Evolutionary conservation across 129 eudicot species (phyloP).

Genomic region (sunflower (Helianthus annuus)): DNA sequence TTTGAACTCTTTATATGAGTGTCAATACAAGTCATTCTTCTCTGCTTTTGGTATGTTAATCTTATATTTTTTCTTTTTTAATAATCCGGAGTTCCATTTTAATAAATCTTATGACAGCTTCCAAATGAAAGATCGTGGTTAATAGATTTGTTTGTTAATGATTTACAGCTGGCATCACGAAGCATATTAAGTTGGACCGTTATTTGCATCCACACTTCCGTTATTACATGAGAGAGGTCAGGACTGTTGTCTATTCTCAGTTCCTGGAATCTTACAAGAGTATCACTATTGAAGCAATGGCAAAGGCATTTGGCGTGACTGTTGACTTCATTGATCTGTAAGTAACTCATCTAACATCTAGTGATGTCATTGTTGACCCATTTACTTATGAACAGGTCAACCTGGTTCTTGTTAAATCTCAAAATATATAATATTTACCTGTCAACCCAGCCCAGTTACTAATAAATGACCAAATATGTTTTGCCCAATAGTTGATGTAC

Average conservation of each 20-base stretch:
- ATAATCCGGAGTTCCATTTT: background rate
- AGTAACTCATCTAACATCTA: slow-evolving; percentile 21
- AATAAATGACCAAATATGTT: background rate
- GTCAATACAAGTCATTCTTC: slow-evolving; percentile 74
- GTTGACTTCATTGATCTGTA: slow-evolving; percentile 92
- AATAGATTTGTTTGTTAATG: background rate
- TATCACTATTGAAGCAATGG: slow-evolving; percentile 96
- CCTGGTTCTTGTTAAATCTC: background rate
- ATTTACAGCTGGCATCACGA: slow-evolving; percentile 74
- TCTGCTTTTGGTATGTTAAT: slow-evolving; percentile 73
- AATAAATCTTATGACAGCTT: background rate
- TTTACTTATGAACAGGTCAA: background rate
- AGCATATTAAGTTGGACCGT: slow-evolving; percentile 84
- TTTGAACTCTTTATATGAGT: slow-evolving; percentile 67
- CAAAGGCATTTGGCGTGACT: slow-evolving; percentile 88
- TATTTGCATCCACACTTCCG: slow-evolving; percentile 90
- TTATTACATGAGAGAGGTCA: slow-evolving; percentile 91
- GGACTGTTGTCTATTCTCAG: slow-evolving; percentile 89
- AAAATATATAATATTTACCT: background rate
- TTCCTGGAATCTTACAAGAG: slow-evolving; percentile 95
- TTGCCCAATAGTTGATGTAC: background rate
- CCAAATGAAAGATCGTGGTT: background rate
- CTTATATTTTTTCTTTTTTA: background rate
- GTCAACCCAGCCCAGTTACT: background rate
- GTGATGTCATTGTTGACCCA: background rate